Evolutionary conservation across 345 rosid species (phyloP), one percentile per base, ranked within the genome.

Genomic region (Mercurialis annua): DNA sequence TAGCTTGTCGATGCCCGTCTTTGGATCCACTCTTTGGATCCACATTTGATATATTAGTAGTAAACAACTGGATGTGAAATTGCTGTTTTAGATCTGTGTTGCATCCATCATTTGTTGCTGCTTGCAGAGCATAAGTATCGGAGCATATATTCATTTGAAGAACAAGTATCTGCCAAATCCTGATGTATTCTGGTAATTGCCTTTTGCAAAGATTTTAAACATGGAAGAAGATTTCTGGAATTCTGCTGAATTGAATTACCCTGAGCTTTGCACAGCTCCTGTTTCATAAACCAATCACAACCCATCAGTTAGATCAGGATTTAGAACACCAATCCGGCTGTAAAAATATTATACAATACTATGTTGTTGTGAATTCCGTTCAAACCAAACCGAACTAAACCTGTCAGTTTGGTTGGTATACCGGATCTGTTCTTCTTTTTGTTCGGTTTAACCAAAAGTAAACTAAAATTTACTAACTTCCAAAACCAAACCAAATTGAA

Each of bases 241-340:
- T 85, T 89, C 71, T 89, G 92, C 59, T 89, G 92, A 58, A 94
- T 89, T 20, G 81, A 74, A 75, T 72, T 89, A 36, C 97, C 96
- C n/a, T 91, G 99, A 64, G 74, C 81, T 77, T 84, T 87, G 81
- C 97, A 91, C 17, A 91, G 68, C 81, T 89, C 98, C 99, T 91
- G 86, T 73, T 31, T 59, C 24, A 31, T 5, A 56, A 70, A 65
- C 33, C 21, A 24, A 65, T 17, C 59, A 53, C 51, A 64, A 65
- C n/a, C 24, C 62, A 40, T 23, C 21, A 57, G 61, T 57, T 49
- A 55, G 59, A 43, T 34, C 24, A 17, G 5, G 10, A 29, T 0
- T n/a, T 64, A n/a, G 29, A 47, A 16, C 34, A 18, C 31, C 18
- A 12, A 17, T 5, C 17, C 23, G 6, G 18, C 27, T 27, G 49